A percentile compares a stretch with the other conserved stretches of the same genome.
phyloP scores from a whole-genome alignment of 208 protist genomes.

The Trypanosoma theileri region DNA sequence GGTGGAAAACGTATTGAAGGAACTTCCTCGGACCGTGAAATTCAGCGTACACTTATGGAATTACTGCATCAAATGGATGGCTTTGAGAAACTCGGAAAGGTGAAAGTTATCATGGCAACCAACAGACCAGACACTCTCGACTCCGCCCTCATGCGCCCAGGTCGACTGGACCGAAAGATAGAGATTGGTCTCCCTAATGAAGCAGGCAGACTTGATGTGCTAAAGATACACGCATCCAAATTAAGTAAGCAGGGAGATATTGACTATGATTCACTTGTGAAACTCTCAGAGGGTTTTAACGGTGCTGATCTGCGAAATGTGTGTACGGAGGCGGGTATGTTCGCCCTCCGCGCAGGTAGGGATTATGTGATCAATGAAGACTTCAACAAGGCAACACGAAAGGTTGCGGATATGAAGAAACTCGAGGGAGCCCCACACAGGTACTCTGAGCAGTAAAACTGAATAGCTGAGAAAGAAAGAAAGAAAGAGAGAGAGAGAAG shows the following conservation, averaged over 20 bases:
- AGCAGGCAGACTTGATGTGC: slow-evolving; percentile 94
- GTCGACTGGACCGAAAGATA: slow-evolving; percentile 96
- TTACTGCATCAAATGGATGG: slow-evolving; percentile 99
- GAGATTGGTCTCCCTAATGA: slow-evolving; percentile 99
- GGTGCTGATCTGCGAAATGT: slow-evolving; percentile 98
- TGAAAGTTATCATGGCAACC: slow-evolving; percentile 99
- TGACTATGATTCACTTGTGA: slow-evolving; percentile 98
- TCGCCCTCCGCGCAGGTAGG: slow-evolving; percentile 96
- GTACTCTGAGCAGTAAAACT: slow-evolving; percentile 84
- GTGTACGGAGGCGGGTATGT: slow-evolving; percentile 99
- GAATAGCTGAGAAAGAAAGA: neutral
- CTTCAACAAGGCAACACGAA: slow-evolving; percentile 99
- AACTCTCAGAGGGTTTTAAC: slow-evolving; percentile 99
- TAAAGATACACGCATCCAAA: slow-evolving; percentile 96
- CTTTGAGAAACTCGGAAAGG: slow-evolving; percentile 97
- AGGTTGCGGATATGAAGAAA: slow-evolving; percentile 98
- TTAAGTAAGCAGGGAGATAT: slow-evolving; percentile 99
- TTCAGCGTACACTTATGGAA: slow-evolving; percentile 99
- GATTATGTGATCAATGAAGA: slow-evolving; percentile 98
- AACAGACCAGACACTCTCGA: slow-evolving; percentile 97
- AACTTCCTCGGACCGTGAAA: slow-evolving; percentile 98
- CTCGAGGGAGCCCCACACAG: slow-evolving; percentile 93
- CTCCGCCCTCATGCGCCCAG: slow-evolving; percentile 97
- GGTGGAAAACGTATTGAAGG: slow-evolving; percentile 99
- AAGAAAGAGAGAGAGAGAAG: slow-evolving; percentile 10